phyloP scores from a whole-genome alignment of 441 rosid genomes.

The Macaranga tanarius region DNA sequence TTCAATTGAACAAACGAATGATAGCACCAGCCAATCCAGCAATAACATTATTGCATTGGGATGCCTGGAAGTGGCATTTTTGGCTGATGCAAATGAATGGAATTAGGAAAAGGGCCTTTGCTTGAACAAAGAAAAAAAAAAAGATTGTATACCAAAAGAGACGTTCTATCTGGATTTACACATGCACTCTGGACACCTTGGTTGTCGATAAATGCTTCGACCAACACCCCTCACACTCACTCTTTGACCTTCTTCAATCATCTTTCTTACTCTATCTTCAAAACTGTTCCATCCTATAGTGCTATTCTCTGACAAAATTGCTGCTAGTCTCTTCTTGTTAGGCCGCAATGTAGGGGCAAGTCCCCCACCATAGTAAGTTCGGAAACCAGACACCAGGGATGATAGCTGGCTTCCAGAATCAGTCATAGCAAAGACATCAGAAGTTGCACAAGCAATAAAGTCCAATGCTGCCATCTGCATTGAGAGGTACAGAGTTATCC shows the following conservation, averaged over 20 bases:
- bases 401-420: slow-evolving; percentile 96
- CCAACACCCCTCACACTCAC: slow-evolving; percentile 54
- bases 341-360: slow-evolving; percentile 75
- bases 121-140: not conserved
- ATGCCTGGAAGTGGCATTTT: not conserved
- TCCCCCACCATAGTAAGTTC: slow-evolving; percentile 77
- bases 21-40: not conserved
- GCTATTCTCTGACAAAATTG: slow-evolving; percentile 60
- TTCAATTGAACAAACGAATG: slow-evolving; percentile 6
- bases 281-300: slow-evolving; percentile 63
- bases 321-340: slow-evolving; percentile 87
- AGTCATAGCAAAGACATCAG: slow-evolving; percentile 93
- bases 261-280: slow-evolving; percentile 63
- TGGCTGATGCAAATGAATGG: slow-evolving; percentile 16
- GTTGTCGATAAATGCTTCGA: slow-evolving; percentile 87
- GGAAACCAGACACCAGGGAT: slow-evolving; percentile 82
- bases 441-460: slow-evolving; percentile 80
- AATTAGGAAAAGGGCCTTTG: too few relatives aligned
- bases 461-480: slow-evolving; percentile 89
- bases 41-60: not conserved
- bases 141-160: not conserved
- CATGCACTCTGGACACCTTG: slow-evolving; percentile 87
- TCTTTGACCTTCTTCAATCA: slow-evolving; percentile 76
- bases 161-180: slow-evolving; percentile 40
- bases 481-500: not conserved